Evolutionary conservation across 352 stramenopile species (phyloP), one percentile per base, ranked within the genome.

Genomic region (Phytophthora ohioensis): DNA sequence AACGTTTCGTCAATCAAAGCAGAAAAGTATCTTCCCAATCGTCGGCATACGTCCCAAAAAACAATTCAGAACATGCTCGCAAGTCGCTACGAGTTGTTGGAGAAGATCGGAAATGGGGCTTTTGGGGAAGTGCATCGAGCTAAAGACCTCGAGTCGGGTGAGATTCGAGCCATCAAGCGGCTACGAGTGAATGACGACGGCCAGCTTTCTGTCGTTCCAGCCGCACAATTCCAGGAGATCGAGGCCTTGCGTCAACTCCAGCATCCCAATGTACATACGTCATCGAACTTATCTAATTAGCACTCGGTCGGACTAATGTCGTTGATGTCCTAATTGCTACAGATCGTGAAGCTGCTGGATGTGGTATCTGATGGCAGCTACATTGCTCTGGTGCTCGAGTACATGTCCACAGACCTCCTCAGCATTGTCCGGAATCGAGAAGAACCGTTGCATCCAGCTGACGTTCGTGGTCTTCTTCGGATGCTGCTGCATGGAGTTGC

Each of bases 341-440:
- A 93, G 84, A 81, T 93, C 41, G 79, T 95, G 9, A 81, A 88
- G 71, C 65, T 93, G 45, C 48, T 83, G 47, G 85, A 93, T 48
- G 77, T 90, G 5, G 67, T 87, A 31, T 67, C 81, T 0, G 85
- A 92, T 52, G 85, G 83, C 43, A 71, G 71, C 34, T 72, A 78
- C 66, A 79, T 95, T 31, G 78, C 77, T 43, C 69, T 95, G 32
- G 85, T 93, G 49, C 75, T 95, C 55, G 87, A 95, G 76, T 87
- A 86, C 63, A 79, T 95, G 58, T 76, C 84, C 57, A 78, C 67
- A 0, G 84, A 93, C 58, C 74, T 95, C 13, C 78, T 88, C 57
- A 82, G 71, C 47, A 75, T 91, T n/a, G 69, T 94, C 11, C 78
- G 79, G 4, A 75, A 76, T 45, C 73, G 76, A 51, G 21, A 57